Percentiles rank a stretch among this genome's conserved stretches.
These are phyloP conservation scores for Pestalotiopsis sp. DNA, from an alignment of 2,329 filamentous ascomycete genomes.

Conservation along the genomic window DNA sequence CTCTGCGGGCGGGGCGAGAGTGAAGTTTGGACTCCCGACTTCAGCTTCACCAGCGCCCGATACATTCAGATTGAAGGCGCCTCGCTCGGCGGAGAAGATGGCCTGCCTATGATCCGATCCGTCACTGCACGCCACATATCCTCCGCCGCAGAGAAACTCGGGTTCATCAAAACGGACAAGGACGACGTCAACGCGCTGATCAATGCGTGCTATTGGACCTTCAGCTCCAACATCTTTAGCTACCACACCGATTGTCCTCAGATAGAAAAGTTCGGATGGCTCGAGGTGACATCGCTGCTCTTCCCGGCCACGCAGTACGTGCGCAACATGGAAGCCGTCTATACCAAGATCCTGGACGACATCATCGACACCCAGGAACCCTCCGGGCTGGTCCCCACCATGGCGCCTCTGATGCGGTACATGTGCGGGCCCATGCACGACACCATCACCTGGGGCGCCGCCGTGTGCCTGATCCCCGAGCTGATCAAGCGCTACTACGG, in stretches of 20 bases:
- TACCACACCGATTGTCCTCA: constrained; percentile 51
- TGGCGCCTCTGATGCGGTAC: constrained; percentile 49
- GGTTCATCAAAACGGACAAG: constrained; percentile 39
- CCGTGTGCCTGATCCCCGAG: constrained; percentile 38
- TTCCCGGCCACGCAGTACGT: constrained; percentile 48
- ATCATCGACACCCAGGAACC: constrained; percentile 48
- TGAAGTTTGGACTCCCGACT: constrained; percentile 1
- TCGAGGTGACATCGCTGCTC: constrained; percentile 48
- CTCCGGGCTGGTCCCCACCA: constrained; percentile 46
- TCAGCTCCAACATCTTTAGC: constrained; percentile 43
- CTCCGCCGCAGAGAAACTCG: constrained; percentile 38
- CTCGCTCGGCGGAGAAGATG: constrained; percentile 24
- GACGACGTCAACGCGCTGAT: constrained; percentile 43
- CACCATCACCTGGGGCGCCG: constrained; percentile 46
- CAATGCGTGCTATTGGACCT: constrained; percentile 47
- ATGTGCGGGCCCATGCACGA: constrained; percentile 52
- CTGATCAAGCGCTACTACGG: constrained; percentile 42
- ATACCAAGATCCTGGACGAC: constrained; percentile 49
- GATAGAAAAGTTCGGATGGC: constrained; percentile 51
- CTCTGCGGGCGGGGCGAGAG: background rate
- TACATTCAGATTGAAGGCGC: constrained; percentile 44
- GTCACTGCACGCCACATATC: constrained; percentile 40
- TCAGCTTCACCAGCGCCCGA: constrained; percentile 35
- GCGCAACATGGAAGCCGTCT: constrained; percentile 47
- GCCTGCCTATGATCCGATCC: constrained; percentile 36